Evolutionary conservation across 2,329 filamentous ascomycete species (phyloP), one percentile per base, ranked within the genome.

Genomic region (Sphaerulina musiva): DNA sequence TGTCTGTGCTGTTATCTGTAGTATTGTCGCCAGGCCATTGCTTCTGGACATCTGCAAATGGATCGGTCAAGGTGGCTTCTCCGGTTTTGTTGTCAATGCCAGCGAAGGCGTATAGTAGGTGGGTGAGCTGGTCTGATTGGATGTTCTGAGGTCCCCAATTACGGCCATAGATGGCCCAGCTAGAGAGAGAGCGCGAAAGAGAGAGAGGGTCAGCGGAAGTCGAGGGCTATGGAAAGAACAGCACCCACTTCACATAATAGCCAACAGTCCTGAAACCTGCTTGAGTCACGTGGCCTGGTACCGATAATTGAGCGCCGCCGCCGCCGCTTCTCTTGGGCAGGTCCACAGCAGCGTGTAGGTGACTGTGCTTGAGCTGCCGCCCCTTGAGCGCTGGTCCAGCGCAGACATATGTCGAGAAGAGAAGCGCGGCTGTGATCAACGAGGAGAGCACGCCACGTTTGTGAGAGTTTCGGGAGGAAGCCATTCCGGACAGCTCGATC

Each of bases 81-180:
- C 91, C 91, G 34, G 80, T 82, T 2, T 91, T 86, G 6, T 83
- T 78, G 8, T 81, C 80, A 58, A 95, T 82, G 68, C 95, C 93
- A 66, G 88, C 91, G 72, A 96, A 96, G 11, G 90, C 80, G 65
- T 95, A 96, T 14, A 95, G 81, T 4, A 96, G 73, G 66, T 97
- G 92, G 0, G 91, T 96, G 43, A 96, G 79, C 48, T 87, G 85
- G 51, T 89, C 80, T 5, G 79, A 82, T 0, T 87, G 87, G 10
- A 96, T 79, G 67, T 95, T 82, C 66, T 93, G 85, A 0, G 90
- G 89, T 11, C 83, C 80, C 69, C 91, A 86, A 64, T 91, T 86
- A 51, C 91, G 83, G 39, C 77, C 89, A 70, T 96, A 96, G 51
- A 64, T 65, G 14, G 59, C 62, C 63, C 63, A 66, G 46, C 58